Percentiles rank a stretch among this genome's conserved stretches.
phyloP scores from a whole-genome alignment of 441 rosid species.

The Jatropha podagrica region DNA sequence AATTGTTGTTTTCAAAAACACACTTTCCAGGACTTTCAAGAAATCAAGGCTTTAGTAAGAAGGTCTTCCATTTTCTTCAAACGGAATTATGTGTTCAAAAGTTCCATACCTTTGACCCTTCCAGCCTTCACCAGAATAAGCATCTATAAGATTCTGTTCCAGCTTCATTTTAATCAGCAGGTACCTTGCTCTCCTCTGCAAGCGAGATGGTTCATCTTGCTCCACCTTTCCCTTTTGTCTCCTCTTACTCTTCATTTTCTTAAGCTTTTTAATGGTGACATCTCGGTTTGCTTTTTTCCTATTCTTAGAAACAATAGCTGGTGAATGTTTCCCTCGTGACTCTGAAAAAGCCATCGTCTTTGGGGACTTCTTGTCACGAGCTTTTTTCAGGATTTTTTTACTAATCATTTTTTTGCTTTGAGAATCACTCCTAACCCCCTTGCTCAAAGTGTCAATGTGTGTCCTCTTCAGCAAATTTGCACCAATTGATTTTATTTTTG shows the following conservation, averaged over 20 bases:
- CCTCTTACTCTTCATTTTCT: constrained; percentile 55
- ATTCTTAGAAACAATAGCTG: constrained; percentile 26
- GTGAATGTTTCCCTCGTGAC: constrained; percentile 25
- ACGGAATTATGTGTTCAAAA: not conserved
- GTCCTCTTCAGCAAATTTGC: constrained; percentile 33
- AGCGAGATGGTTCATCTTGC: constrained; percentile 69
- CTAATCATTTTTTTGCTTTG: constrained; percentile 23
- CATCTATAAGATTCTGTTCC: constrained; percentile 98
- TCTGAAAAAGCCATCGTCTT: constrained; percentile 31
- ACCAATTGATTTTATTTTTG: constrained; percentile 37
- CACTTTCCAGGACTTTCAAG: not conserved
- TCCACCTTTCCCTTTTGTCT: constrained; percentile 48
- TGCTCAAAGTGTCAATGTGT: constrained; percentile 23
- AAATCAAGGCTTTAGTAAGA: constrained; percentile 1
- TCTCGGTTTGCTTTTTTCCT: constrained; percentile 28
- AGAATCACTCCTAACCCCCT: constrained; percentile 29
- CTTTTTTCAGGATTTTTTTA: constrained; percentile 28
- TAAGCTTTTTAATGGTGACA: constrained; percentile 36
- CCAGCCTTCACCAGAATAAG: constrained; percentile 98
- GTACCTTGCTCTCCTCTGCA: constrained; percentile 91
- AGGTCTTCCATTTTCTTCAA: constrained; percentile 1
- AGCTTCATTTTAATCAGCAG: constrained; percentile 87
- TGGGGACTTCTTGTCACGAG: constrained; percentile 35
- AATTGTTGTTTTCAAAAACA: not conserved
- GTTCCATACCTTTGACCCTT: constrained; percentile 89